Base-by-base conservation (phyloP, 352 stramenopile genomes). In the Pythium aquatile region DNA sequence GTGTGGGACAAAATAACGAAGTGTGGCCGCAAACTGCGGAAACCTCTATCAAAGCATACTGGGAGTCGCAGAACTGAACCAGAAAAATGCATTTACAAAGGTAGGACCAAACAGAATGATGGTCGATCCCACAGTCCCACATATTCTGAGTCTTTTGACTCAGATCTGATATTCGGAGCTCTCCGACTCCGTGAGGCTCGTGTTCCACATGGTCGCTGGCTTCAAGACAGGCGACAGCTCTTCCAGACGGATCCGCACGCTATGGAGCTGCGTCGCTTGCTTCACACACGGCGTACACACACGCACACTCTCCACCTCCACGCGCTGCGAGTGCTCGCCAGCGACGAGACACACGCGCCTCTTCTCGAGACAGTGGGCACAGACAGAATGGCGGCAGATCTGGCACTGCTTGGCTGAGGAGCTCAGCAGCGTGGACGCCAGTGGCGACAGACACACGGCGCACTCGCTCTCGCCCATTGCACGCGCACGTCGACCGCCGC, bases 131-230 rank as follows among this genome's bases (percentile, higher is more conserved):
- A 16, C 3, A 24, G 20, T 24, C 20, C 20, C 20, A 24, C 20
- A 24, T 24, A 24, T 24, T 67, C 47, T 37, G 47, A 37, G 28
- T 35, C 47, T 0, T 17, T 30, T 16, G 28, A 17, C 26, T 55
- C 47, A 55, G 47, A 55, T 29, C 26, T 55, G n/a, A 37, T n/a
- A 24, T 14, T 55, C 53, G 32, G 61, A 62, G 24, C n/a, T 32
- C 17, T 67, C 54, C 46, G 61, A 67, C 28, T 67, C 61, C 24
- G 61, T 67, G 24, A 61, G 61, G 24, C 61, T 67, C 20, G 30
- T 30, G 39, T n/a, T 66, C 24, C 56, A 56, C 2, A 28, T n/a
- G 4, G 26, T 37, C 47, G 47, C 20, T 24, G 39, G 55, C 55
- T 35, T 54, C 59, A 51, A 29, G 59, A 32, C 37, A 26, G 33